Base-by-base conservation (phyloP, 176 grass and related monocot species). In the Raddia distichophylla region DNA sequence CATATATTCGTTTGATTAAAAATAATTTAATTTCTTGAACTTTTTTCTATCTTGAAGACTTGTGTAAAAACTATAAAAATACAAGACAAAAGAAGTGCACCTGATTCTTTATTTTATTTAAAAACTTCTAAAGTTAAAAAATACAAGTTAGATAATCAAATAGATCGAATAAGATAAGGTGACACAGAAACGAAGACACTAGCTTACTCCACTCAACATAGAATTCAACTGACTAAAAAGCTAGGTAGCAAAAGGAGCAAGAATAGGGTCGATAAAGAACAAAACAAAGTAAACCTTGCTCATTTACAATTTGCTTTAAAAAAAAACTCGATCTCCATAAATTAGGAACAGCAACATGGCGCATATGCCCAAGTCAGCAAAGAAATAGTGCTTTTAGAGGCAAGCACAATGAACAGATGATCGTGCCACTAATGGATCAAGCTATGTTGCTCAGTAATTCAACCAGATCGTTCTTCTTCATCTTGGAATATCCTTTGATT, bases 401-500 rank as follows among this genome's bases (percentile, higher is more conserved):
- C 47, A 49, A 9, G 2, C 47, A 49, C 9, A 49, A 49, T 8
- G 47, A 8, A 49, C 8, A 49, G 47, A 10, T 49, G 47, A 49
- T 10, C 8, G 47, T 10, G 9, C 47, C 47, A 10, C 47, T 10
- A 47, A 11, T 13, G 8, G 45, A 79, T 90, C 84, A 87, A 50
- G 59, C 82, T 2, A 10, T 14, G 54, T 67, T 5, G 49, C 84
- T 89, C 77, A 98, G 42, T 34, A 88, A 62, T 58, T 90, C 90
- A 42, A 94, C 48, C 63, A 94, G 13, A 3, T 92, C 86, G 27
- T 69, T 85, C 81, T 97, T 94, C 73, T 87, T 93, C 82, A 91
- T 85, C 81, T 98, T 98, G 12, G 88, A 91, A 69, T 94, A 98
- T 7, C 83, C 94, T 69, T 85, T 89, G 45, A 92, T 64, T 49